A percentile compares a stretch with the other conserved stretches of the same genome.
phyloP scores from a whole-genome alignment of 2,329 filamentous ascomycete genomes.

The Cadophora malorum region DNA sequence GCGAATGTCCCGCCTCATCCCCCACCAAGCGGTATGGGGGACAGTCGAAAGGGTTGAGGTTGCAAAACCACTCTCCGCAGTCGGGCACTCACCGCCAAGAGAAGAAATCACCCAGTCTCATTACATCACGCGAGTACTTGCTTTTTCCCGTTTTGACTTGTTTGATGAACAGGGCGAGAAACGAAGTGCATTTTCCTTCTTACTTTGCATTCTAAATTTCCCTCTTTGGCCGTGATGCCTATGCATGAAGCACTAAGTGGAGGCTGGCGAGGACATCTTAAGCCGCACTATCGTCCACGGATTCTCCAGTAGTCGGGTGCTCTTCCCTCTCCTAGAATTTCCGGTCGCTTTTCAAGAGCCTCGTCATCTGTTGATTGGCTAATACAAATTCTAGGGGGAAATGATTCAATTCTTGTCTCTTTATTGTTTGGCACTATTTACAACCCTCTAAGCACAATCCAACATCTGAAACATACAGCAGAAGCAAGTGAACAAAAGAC shows the following conservation, averaged over 20 bases:
- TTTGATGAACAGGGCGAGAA: background rate
- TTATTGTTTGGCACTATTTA: background rate
- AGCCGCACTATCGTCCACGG: background rate
- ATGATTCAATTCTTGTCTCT: background rate
- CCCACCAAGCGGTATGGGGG: background rate
- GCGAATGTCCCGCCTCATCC: background rate
- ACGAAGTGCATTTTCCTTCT: background rate
- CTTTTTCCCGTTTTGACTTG: background rate
- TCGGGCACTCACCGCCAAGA: background rate
- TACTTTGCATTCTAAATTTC: background rate
- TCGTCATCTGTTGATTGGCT: background rate
- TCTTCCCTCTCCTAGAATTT: background rate
- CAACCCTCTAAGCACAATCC: background rate
- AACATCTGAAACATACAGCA: background rate
- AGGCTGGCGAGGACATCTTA: background rate
- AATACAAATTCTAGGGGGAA: background rate
- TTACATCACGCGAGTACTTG: background rate
- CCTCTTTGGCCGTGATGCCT: background rate
- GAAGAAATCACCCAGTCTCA: background rate
- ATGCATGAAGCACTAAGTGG: background rate
- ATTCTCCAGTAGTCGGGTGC: background rate
- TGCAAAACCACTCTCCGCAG: background rate
- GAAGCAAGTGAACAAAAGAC: background rate
- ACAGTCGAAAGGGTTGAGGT: background rate
- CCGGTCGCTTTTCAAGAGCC: background rate